phyloP scores from a whole-genome alignment of 2,329 filamentous ascomycete genomes.

The Penicillium freii region DNA sequence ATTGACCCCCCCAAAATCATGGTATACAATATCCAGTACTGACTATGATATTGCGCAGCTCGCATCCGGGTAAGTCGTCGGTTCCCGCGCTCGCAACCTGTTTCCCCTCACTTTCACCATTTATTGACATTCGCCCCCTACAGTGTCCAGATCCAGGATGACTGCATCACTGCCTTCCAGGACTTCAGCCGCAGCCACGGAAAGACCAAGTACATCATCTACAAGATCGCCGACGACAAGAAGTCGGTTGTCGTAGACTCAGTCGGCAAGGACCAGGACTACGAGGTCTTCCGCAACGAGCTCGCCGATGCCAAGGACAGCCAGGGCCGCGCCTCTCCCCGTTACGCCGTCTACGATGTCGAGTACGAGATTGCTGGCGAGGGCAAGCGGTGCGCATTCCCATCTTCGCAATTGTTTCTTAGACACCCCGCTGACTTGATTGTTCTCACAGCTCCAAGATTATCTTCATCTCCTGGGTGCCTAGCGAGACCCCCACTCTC shows the following conservation, averaged over 20 bases:
- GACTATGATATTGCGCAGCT: constrained; percentile 26
- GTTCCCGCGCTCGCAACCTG: constrained; percentile 1
- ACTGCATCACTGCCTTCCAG: constrained; percentile 49
- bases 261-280: constrained; percentile 45
- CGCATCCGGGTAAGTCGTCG: constrained; percentile 35
- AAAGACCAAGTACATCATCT: constrained; percentile 52
- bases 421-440: constrained; percentile 17
- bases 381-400: constrained; percentile 46
- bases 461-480: constrained; percentile 52
- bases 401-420: neutral
- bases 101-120: constrained; percentile 6
- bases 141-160: constrained; percentile 49
- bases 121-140: constrained; percentile 22
- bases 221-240: constrained; percentile 52
- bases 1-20: neutral
- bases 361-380: constrained; percentile 51
- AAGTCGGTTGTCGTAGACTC: constrained; percentile 51
- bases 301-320: constrained; percentile 44
- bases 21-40: constrained; percentile 2
- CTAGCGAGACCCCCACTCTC: constrained; percentile 39
- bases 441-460: constrained; percentile 47
- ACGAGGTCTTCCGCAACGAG: constrained; percentile 49
- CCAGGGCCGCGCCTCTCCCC: constrained; percentile 46
- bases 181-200: constrained; percentile 47
- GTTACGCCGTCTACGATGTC: constrained; percentile 53